Evolutionary conservation across 768 basidiomycete genomes (phyloP), one percentile per base, ranked within the genome.

Genomic region (Suillus ampliporus): DNA sequence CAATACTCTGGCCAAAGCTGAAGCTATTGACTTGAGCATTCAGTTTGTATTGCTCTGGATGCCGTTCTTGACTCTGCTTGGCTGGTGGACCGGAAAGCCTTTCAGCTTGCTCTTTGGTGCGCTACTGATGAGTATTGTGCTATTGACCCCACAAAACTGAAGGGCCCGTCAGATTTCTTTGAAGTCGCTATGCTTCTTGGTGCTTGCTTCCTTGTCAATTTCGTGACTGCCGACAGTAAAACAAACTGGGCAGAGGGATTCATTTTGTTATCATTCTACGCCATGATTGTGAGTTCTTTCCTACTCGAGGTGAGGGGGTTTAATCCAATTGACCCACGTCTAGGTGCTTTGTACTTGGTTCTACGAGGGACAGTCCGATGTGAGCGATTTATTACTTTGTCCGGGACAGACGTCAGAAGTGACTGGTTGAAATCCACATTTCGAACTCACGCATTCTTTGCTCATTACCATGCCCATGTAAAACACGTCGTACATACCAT

Each of bases 1-100:
- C 1, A 77, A 79, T 6, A 80, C 82, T n/a, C 76, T 90, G 23
- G 90, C 90, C 0, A 85, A 85, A 69, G 88, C 82, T 1, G 82
- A 86, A 26, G 86, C 89, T 6, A 92, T 92, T 62, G 91, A 92
- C 70, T 80, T 91, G 51, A 88, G 86, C 68, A 90, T 92, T 61
- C 91, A 92, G 68, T 92, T 92, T 72, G 82, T 82, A 19, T 78
- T 92, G 13, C 90, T 91, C 74, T 92, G 91, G 91, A 89, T 88
- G 84, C 90, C 91, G 0, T 80, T 91, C 67, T 71, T 91, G 46
- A 83, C 89, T 5, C 69, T 92, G 23, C 76, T 91, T 21, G 87
- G 83, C 1, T 92, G 91, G 91, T 87, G 86, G 83, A 78, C 77
- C 5, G 67, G 74, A 51, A 87, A 80, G 68, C 89, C 90, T 0